These are phyloP conservation scores for Globisporangium recalcitrans DNA, from an alignment of 352 stramenopile species.

Conservation along the genomic window DNA sequence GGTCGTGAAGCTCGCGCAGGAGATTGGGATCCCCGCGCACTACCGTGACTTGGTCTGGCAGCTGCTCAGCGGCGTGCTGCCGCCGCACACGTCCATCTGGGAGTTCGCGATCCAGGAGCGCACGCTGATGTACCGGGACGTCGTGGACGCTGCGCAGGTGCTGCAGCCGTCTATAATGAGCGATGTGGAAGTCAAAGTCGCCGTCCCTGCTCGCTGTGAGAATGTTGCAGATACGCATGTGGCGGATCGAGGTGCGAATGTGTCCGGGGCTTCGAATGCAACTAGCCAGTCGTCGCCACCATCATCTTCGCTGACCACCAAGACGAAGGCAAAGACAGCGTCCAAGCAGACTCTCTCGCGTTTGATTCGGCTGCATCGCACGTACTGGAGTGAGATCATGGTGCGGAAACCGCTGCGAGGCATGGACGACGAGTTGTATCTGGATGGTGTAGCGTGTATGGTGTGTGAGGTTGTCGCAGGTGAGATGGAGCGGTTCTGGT, in stretches of 20 bases:
- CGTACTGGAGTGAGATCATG: slow-evolving; percentile 39
- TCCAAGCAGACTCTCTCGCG: slow-evolving; percentile 7
- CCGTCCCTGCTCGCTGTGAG: neutral
- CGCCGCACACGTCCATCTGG: slow-evolving; percentile 57
- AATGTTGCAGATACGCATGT: neutral
- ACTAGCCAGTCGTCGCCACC: neutral
- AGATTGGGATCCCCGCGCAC: slow-evolving; percentile 56
- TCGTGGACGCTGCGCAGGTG: slow-evolving; percentile 43
- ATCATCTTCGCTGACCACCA: neutral
- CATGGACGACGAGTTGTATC: slow-evolving; percentile 38
- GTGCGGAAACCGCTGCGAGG: slow-evolving; percentile 22
- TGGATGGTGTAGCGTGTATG: slow-evolving; percentile 28
- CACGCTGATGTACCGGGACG: slow-evolving; percentile 58
- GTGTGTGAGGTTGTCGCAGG: slow-evolving; percentile 37
- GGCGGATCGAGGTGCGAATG: neutral
- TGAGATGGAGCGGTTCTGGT: slow-evolving; percentile 67
- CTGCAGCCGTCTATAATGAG: slow-evolving; percentile 22
- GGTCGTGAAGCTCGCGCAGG: slow-evolving; percentile 66
- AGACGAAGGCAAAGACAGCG: neutral
- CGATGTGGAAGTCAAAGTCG: neutral
- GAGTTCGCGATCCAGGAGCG: slow-evolving; percentile 47
- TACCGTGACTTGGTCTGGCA: slow-evolving; percentile 58
- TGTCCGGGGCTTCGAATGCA: neutral
- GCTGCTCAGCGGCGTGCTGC: slow-evolving; percentile 48
- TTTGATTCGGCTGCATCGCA: slow-evolving; percentile 38